Base-by-base conservation (phyloP, 2,329 filamentous ascomycete genomes). In the Aureobasidium sp. region DNA sequence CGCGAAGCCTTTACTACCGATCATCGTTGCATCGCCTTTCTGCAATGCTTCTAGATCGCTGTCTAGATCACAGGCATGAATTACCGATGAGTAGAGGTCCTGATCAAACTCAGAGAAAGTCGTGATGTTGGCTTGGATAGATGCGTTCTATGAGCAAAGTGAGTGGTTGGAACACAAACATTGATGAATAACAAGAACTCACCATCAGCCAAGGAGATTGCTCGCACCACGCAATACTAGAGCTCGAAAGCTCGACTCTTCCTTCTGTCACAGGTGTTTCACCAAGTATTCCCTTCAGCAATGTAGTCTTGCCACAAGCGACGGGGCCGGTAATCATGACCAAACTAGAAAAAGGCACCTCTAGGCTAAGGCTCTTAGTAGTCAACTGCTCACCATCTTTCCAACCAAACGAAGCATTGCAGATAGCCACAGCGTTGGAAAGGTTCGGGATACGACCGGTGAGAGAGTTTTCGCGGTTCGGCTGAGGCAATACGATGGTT, bases 1-100 rank as follows among this genome's bases (percentile, higher is more conserved):
- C 67, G 93, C 92, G 67, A 94, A 89, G 6, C 90, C 90, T 65
- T 93, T 92, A 3, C 89, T 88, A 11, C 90, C 90, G 58, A 95
- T 89, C 68, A 92, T 88, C 0, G 90, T 95, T 53, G 83, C 75
- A 67, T 94, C 89, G 4, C 90, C 89, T 77, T 68, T 64, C 0
- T 83, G 77, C 16, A 95, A 79, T 77, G 90, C 89, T n/a, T 86
- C 82, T 34, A 95, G 76, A 67, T 95, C 91, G 69, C 90, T 90
- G 57, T 81, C 81, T 48, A 95, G 71, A 0, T 89, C 89, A 64
- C 89, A 94, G 2, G 86, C 88, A 36, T 84, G 80, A 8, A 93
- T 73, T 0, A 90, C 89, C 67, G 86, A 83, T 2, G 79, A 75
- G 70, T 93, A 95, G 39, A 90, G 83, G 21, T 81, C 76, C 61